Percentiles rank a stretch among this genome's conserved stretches.
These are phyloP conservation scores for Tuber indicum DNA, from an alignment of 495 filamentous ascomycete genomes.

Conservation along the genomic window DNA sequence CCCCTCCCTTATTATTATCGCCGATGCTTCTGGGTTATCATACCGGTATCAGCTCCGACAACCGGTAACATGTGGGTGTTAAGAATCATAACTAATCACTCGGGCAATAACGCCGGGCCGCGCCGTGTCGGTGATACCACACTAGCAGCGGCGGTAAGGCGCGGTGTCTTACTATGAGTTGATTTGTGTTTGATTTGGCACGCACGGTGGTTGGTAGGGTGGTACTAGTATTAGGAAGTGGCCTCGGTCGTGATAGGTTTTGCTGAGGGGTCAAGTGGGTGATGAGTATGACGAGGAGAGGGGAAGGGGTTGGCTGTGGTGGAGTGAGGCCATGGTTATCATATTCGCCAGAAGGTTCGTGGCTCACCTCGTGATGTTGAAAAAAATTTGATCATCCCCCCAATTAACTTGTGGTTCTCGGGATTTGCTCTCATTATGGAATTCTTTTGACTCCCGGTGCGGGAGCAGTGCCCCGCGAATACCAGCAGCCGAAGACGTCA, in stretches of 20 bases:
- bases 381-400: not conserved
- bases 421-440: not conserved
- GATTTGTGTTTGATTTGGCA: not conserved
- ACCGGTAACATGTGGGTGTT: not conserved
- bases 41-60: not conserved
- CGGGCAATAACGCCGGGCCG: not conserved
- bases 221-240: not conserved
- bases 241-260: not conserved
- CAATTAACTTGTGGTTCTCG: not conserved
- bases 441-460: not conserved
- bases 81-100: conserved; percentile 1
- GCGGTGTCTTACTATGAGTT: not conserved
- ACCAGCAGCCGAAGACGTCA: not conserved
- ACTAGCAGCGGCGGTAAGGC: not conserved
- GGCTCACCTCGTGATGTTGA: not conserved
- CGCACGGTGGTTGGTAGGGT: not conserved
- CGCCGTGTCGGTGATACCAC: not conserved
- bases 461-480: not conserved
- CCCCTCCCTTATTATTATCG: not conserved
- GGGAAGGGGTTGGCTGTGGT: not conserved
- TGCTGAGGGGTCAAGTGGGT: not conserved
- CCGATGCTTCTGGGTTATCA: not conserved
- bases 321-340: not conserved
- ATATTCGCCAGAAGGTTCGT: not conserved
- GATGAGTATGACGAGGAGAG: not conserved